Percentiles rank a stretch among this genome's conserved stretches.
These are phyloP conservation scores for Septoria petroselini DNA, from an alignment of 2,329 filamentous ascomycete species.

Conservation along the genomic window DNA sequence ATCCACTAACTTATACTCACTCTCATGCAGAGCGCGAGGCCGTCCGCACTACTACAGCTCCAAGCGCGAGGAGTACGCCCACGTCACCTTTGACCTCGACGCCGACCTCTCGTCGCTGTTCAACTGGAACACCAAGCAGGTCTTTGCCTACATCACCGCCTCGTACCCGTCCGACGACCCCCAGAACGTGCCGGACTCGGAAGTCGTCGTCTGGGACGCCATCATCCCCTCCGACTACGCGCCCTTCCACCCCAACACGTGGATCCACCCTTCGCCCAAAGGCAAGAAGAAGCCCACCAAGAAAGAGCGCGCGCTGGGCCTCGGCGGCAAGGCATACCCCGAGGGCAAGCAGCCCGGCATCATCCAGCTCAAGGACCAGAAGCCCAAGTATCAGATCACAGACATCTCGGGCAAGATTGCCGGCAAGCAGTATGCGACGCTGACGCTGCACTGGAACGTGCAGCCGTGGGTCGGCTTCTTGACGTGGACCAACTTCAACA, in stretches of 20 bases:
- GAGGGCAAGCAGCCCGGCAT: conserved; percentile 56
- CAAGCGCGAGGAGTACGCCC: conserved; percentile 93
- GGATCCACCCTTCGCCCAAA: conserved; percentile 49
- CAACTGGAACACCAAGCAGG: conserved; percentile 98
- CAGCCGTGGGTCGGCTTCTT: conserved; percentile 93
- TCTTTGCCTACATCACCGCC: conserved; percentile 94
- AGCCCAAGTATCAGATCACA: conserved; percentile 95
- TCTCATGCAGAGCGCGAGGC: conserved; percentile 60
- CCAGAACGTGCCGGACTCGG: conserved; percentile 43
- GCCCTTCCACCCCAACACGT: conserved; percentile 51
- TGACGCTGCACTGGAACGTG: conserved; percentile 90
- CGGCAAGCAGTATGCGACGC: conserved; percentile 66
- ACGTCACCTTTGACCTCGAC: conserved; percentile 89
- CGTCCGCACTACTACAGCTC: conserved; percentile 92
- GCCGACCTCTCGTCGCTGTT: conserved; percentile 89
- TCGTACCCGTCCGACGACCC: conserved; percentile 53
- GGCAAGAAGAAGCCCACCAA: conserved; percentile 22
- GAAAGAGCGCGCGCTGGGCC: conserved; percentile 18
- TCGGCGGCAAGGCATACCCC: conserved; percentile 33
- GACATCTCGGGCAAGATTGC: conserved; percentile 79
- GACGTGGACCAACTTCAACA: conserved; percentile 63
- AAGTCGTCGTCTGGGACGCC: conserved; percentile 91
- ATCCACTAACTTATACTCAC: too few species aligned
- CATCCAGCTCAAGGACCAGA: conserved; percentile 75
- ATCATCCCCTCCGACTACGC: conserved; percentile 78